Evolutionary conservation across 108 stramenopile genomes (phyloP).

Genomic region (Skeletonema costatum): DNA sequence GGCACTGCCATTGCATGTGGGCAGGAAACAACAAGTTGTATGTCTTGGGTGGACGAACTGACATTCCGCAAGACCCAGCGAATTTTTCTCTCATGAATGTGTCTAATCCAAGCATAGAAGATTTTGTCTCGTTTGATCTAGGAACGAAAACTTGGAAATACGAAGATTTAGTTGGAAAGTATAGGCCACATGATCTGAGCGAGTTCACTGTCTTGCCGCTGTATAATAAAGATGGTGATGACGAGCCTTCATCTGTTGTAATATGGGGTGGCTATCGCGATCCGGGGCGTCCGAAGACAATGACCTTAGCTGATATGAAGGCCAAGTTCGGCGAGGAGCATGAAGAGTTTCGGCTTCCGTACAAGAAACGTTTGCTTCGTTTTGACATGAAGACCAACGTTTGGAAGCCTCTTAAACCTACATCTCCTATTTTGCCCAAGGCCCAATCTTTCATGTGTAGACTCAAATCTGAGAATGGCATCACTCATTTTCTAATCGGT

Average conservation of each 20-base stretch:
- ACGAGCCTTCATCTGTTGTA: constrained; percentile 10
- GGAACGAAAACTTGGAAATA: constrained; percentile 6
- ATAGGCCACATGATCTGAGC: not conserved
- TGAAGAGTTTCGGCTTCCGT: not conserved
- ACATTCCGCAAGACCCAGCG: not conserved
- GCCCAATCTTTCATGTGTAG: constrained; percentile 11
- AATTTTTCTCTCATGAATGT: not conserved
- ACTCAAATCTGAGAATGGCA: not conserved
- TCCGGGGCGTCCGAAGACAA: not conserved
- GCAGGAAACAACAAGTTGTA: constrained; percentile 17
- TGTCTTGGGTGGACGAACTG: constrained; percentile 10
- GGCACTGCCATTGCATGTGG: constrained; percentile 20
- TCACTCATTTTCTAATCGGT: constrained; percentile 2
- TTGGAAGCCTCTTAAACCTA: constrained; percentile 6
- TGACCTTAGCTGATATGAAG: not conserved
- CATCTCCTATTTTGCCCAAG: constrained; percentile 11
- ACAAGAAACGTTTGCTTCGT: constrained; percentile 1
- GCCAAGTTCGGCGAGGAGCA: constrained; percentile 2
- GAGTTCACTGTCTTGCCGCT: constrained; percentile 19
- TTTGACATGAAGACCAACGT: constrained; percentile 12
- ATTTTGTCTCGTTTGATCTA: constrained; percentile 13
- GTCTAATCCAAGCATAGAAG: constrained; percentile 6
- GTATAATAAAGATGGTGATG: constrained; percentile 4
- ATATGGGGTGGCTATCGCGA: constrained; percentile 22
- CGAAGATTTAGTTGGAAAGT: constrained; percentile 6